phyloP scores from a whole-genome alignment of 495 filamentous ascomycete species.

The Xylaria flabelliformis region DNA sequence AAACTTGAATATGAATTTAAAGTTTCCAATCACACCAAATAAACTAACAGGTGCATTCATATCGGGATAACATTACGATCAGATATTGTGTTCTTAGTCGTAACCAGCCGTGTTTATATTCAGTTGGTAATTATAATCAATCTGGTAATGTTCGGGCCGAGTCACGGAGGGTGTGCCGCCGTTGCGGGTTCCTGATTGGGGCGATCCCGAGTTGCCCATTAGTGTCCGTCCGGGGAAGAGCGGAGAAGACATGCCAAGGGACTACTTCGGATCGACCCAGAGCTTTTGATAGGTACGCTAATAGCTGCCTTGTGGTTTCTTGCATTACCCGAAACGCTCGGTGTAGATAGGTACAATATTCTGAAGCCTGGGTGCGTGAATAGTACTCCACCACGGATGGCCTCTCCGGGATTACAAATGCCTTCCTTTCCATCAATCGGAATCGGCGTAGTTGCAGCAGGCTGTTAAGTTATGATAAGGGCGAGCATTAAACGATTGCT shows the following conservation, averaged over 20 bases:
- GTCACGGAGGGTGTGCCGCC: conserved; percentile 21
- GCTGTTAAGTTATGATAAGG: neutral
- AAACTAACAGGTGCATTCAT: neutral
- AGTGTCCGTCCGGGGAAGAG: conserved; percentile 5
- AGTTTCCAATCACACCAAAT: neutral
- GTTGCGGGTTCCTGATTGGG: conserved; percentile 10
- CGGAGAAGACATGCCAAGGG: conserved; percentile 11
- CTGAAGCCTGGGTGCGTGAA: neutral
- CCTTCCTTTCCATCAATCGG: conserved; percentile 24
- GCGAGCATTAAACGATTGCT: neutral
- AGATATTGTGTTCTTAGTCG: neutral
- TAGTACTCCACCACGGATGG: conserved; percentile 1
- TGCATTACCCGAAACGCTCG: neutral
- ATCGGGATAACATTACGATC: neutral
- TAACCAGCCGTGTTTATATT: neutral
- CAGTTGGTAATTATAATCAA: neutral
- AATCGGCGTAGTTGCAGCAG: neutral
- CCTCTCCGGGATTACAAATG: neutral
- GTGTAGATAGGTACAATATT: neutral
- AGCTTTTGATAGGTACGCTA: conserved; percentile 21
- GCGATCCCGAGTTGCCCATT: neutral
- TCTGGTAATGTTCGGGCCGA: neutral
- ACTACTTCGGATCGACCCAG: neutral
- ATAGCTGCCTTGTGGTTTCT: neutral
- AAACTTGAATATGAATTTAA: neutral